These are phyloP conservation scores for Voacanga thouarsii DNA, from an alignment of 257 asterid species.

Conservation along the genomic window DNA sequence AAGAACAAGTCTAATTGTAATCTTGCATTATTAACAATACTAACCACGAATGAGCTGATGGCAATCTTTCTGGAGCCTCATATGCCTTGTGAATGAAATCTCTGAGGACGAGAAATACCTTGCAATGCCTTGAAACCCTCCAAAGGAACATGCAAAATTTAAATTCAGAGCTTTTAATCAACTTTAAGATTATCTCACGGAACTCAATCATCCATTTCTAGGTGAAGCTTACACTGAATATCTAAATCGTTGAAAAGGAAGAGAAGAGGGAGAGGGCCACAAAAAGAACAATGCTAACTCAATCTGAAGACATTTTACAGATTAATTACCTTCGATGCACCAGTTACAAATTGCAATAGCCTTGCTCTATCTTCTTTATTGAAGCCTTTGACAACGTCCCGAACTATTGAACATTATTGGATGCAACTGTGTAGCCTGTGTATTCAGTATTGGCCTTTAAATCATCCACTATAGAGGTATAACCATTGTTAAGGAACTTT, in stretches of 20 bases:
- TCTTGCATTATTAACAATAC: background rate
- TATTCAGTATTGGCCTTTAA: constrained; percentile 86
- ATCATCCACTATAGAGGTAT: constrained; percentile 73
- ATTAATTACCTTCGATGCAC: constrained; percentile 85
- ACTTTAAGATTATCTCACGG: background rate
- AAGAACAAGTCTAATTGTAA: background rate
- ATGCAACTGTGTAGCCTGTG: constrained; percentile 81
- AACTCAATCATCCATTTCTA: background rate
- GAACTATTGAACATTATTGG: constrained; percentile 83
- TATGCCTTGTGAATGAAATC: constrained; percentile 96
- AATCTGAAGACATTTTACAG: background rate
- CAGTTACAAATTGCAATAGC: constrained; percentile 92
- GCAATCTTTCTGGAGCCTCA: constrained; percentile 94
- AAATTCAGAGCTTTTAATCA: background rate
- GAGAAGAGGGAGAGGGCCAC: background rate
- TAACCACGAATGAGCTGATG: constrained; percentile 94
- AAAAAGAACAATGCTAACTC: background rate
- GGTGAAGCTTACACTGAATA: background rate
- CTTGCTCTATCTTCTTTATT: constrained; percentile 98
- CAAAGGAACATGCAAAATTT: constrained; percentile 65
- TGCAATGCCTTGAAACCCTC: constrained; percentile 97
- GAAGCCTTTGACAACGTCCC: constrained; percentile 92
- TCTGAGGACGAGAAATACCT: constrained; percentile 97
- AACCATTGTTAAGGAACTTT: constrained; percentile 18
- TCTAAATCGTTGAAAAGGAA: background rate